Conservation (phyloP, 1,284 basidiomycete genomes). For the Trichosporon inkin region DNA sequence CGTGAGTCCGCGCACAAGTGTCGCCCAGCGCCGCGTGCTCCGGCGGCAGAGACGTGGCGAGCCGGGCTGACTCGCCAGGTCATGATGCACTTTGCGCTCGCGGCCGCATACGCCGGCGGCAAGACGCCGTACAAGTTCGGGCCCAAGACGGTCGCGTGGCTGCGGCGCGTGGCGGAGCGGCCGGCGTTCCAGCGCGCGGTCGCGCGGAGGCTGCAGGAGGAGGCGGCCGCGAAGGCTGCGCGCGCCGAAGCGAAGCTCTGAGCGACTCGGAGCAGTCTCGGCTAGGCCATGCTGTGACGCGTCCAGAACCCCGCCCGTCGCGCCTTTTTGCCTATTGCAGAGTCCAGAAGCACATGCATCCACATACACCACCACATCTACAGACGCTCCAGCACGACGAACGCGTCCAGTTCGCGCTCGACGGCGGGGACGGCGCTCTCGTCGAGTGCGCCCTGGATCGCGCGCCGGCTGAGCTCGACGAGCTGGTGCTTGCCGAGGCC, state of each 20-base stretch:
- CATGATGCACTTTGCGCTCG: conserved; percentile 40
- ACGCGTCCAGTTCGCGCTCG: conserved; percentile 8
- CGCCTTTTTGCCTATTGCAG: neutral
- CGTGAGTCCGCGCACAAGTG: conserved; percentile 23
- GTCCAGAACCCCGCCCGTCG: neutral
- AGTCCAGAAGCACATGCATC: neutral
- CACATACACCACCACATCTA: neutral
- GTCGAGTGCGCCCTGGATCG: conserved; percentile 25
- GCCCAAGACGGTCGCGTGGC: conserved; percentile 26
- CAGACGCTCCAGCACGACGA: conserved; percentile 13
- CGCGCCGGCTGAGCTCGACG: conserved; percentile 24
- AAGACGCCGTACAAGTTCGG: conserved; percentile 30
- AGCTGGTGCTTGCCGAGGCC: conserved; percentile 23
- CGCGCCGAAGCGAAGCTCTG: conserved; percentile 32
- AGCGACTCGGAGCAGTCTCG: neutral
- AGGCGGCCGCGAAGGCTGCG: conserved; percentile 20
- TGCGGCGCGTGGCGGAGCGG: conserved; percentile 24
- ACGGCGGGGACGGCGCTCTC: conserved; percentile 10
- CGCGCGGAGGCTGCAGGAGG: conserved; percentile 30
- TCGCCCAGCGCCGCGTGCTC: too few relatives aligned
- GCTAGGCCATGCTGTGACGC: neutral
- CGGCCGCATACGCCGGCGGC: conserved; percentile 24
- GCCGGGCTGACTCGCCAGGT: conserved; percentile 22
- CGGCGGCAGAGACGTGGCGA: neutral
- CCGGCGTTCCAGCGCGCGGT: conserved; percentile 20